Percentiles rank a stretch among this genome's conserved stretches.
Conservation (phyloP, 805 yeast genomes). For the Schwanniomyces yamadae region DNA sequence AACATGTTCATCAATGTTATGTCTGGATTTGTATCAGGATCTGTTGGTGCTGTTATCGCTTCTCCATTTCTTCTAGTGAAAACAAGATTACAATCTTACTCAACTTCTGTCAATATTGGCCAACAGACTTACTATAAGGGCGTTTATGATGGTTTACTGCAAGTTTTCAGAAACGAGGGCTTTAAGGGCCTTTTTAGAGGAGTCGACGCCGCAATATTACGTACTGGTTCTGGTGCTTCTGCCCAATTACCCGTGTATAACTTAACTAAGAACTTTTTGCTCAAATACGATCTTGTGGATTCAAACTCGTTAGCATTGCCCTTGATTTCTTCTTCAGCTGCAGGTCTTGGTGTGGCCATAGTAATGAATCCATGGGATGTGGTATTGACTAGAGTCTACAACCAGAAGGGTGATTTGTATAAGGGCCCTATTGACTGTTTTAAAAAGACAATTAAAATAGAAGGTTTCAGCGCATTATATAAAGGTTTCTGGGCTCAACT, state of each 20-base stretch:
- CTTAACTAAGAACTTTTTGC: slow-evolving; percentile 63
- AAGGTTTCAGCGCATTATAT: slow-evolving; percentile 85
- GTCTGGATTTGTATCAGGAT: slow-evolving; percentile 83
- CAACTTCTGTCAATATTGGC: slow-evolving; percentile 63
- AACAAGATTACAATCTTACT: slow-evolving; percentile 95
- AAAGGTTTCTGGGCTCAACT: slow-evolving; percentile 95
- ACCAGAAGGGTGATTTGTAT: slow-evolving; percentile 87
- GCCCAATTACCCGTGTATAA: slow-evolving; percentile 93
- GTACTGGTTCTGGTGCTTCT: slow-evolving; percentile 95
- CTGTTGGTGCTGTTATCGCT: slow-evolving; percentile 84
- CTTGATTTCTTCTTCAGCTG: slow-evolving; percentile 66
- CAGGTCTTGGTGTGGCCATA: slow-evolving; percentile 90
- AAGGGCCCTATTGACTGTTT: slow-evolving; percentile 88
- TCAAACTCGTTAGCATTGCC: slow-evolving; percentile 69
- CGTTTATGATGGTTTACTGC: slow-evolving; percentile 62
- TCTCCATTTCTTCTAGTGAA: slow-evolving; percentile 91
- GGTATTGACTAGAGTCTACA: slow-evolving; percentile 88
- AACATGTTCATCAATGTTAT: slow-evolving; percentile 59
- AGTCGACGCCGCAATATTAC: slow-evolving; percentile 87
- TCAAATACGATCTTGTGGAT: slow-evolving; percentile 48
- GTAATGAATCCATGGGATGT: slow-evolving; percentile 99
- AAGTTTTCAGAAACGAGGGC: slow-evolving; percentile 69
- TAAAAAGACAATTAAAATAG: slow-evolving; percentile 72
- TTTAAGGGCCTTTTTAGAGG: slow-evolving; percentile 81
- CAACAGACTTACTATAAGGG: slow-evolving; percentile 87